Evolutionary conservation across 129 eudicot genomes (phyloP).

Genomic region (Artemisia annua): DNA sequence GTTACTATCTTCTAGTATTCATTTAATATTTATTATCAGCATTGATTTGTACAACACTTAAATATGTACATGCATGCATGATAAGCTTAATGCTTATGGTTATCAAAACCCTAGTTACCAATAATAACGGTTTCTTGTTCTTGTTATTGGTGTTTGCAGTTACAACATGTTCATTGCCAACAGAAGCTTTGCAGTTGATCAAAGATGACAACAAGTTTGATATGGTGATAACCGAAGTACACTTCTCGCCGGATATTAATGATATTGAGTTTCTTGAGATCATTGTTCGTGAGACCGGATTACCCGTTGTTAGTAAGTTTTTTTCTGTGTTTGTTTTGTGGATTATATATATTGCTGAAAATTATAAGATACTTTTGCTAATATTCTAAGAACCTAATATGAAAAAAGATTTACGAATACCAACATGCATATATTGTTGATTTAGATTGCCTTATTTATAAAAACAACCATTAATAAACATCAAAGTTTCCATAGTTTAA

Average conservation of each 20-base stretch:
- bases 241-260: conserved; percentile 18
- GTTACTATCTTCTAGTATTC: no score
- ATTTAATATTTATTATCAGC: not conserved
- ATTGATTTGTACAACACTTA: not conserved
- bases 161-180: conserved; percentile 18
- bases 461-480: no score
- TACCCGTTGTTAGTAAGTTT: conserved; percentile 30
- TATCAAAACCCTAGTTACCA: no score
- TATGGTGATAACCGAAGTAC: conserved; percentile 9
- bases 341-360: no score
- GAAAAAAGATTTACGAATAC: no score
- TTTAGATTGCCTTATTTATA: no score
- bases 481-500: no score
- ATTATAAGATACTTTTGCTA: no score
- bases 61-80: not conserved
- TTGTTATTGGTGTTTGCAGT: conserved; percentile 17
- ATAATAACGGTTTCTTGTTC: no score
- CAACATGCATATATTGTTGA: no score
- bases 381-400: no score
- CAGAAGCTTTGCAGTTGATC: conserved; percentile 25
- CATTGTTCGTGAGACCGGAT: conserved; percentile 16
- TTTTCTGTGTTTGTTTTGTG: not conserved
- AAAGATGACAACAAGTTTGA: conserved; percentile 17
- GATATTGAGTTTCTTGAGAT: conserved; percentile 24
- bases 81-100: no score